Conservation (phyloP, 139 green algal species). For the Chlamydomonas asymmetrica region DNA sequence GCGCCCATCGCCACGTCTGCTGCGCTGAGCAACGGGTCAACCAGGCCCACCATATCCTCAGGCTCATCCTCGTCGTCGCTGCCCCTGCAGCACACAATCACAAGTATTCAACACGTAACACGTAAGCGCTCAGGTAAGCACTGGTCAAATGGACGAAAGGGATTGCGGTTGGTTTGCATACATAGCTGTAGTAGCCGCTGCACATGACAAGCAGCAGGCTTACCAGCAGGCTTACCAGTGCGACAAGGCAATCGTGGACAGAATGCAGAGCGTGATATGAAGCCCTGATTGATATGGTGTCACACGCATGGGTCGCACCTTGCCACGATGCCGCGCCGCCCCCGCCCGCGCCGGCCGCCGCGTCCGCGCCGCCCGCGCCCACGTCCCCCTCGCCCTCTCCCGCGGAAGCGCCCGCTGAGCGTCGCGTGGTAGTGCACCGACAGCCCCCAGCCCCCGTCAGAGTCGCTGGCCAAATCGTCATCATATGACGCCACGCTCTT, state of each 20-base stretch:
- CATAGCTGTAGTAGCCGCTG: too few species aligned
- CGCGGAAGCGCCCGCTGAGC: background rate
- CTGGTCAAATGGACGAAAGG: too few species aligned
- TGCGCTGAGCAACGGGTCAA: background rate
- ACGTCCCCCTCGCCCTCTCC: background rate
- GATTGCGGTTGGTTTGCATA: too few species aligned
- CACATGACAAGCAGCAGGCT: too few species aligned
- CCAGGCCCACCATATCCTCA: background rate
- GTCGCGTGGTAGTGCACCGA: slow-evolving; percentile 19
- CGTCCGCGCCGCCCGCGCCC: slow-evolving; percentile 28
- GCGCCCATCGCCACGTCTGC: background rate
- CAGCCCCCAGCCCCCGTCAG: slow-evolving; percentile 70
- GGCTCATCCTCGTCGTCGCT: slow-evolving; percentile 26
- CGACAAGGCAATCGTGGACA: too few species aligned
- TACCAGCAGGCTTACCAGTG: too few species aligned
- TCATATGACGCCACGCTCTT: background rate
- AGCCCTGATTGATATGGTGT: too few species aligned
- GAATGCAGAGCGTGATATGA: too few species aligned
- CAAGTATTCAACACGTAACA: too few species aligned
- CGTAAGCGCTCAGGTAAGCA: too few species aligned
- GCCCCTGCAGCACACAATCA: too few species aligned
- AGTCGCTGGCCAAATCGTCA: slow-evolving; percentile 57
- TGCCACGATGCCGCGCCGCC: slow-evolving; percentile 19
- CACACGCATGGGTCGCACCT: too few species aligned
- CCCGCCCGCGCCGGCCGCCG: slow-evolving; percentile 31